Evolutionary conservation across 2,329 filamentous ascomycete species (phyloP).

Genomic region (Beauveria brongniartii): DNA sequence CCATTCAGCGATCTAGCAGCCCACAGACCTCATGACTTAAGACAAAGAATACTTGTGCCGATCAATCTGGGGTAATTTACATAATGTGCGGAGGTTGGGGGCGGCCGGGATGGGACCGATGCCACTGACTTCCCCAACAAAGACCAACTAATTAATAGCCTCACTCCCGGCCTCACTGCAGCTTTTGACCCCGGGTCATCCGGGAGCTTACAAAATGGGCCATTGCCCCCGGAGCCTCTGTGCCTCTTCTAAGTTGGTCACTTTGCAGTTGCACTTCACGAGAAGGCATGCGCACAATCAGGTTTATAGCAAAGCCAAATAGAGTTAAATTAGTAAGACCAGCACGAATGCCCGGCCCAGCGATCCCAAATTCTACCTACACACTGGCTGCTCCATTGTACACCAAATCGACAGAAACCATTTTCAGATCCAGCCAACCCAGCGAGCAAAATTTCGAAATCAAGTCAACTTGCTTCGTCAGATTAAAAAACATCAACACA

Average conservation of each 20-base stretch:
- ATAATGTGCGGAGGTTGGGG: neutral
- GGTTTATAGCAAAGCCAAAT: neutral
- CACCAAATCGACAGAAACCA: constrained; percentile 1
- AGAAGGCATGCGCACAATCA: neutral
- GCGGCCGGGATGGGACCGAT: neutral
- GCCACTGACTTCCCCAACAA: constrained; percentile 2
- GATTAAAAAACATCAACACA: neutral
- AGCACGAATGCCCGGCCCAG: neutral
- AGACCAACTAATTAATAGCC: neutral
- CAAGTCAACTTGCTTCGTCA: neutral
- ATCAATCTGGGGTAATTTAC: neutral
- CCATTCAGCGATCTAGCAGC: neutral
- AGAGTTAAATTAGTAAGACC: constrained; percentile 1
- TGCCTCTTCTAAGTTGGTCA: neutral
- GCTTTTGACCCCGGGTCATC: neutral
- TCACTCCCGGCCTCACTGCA: constrained; percentile 7
- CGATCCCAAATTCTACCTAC: neutral
- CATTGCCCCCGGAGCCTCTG: too few species aligned
- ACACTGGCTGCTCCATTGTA: neutral
- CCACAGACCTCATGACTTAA: neutral
- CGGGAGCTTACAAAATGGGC: neutral
- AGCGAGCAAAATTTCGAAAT: constrained; percentile 2
- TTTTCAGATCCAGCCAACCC: constrained; percentile 3
- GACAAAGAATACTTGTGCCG: neutral
- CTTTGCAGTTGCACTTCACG: neutral